phyloP scores from a whole-genome alignment of 2,329 filamentous ascomycete genomes.

The Hawksworthiomyces lignivorus region DNA sequence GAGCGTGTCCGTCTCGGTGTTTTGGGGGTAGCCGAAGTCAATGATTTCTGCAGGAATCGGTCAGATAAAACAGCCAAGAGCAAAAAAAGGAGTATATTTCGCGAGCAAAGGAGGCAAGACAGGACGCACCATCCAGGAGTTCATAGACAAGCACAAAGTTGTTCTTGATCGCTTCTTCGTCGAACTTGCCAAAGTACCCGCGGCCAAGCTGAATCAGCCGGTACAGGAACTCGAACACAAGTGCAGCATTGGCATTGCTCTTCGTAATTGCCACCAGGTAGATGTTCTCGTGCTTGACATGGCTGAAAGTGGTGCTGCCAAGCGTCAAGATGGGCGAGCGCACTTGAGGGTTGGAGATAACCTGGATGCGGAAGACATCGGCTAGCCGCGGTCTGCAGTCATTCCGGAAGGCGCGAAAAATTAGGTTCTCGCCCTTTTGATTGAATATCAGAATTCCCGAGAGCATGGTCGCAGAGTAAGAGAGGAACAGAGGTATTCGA shows the following conservation, averaged over 20 bases:
- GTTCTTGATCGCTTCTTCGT: conserved; percentile 99
- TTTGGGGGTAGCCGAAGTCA: conserved; percentile 98
- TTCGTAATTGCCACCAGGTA: conserved; percentile 97
- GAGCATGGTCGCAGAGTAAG: conserved; percentile 59
- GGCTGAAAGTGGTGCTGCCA: conserved; percentile 96
- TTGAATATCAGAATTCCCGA: conserved; percentile 98
- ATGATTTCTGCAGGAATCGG: conserved; percentile 65
- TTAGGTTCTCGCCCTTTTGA: conserved; percentile 98
- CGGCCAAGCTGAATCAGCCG: conserved; percentile 81
- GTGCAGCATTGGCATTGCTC: conserved; percentile 96
- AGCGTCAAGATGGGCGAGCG: conserved; percentile 95
- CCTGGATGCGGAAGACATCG: conserved; percentile 98
- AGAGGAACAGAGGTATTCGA: background rate
- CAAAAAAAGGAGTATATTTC: too few species aligned
- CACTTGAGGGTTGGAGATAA: conserved; percentile 96
- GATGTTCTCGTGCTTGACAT: conserved; percentile 99
- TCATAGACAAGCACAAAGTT: conserved; percentile 99
- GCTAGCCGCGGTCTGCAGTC: conserved; percentile 95
- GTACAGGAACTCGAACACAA: conserved; percentile 98
- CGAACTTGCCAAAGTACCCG: conserved; percentile 97
- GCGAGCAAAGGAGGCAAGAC: background rate
- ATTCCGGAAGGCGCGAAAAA: conserved; percentile 97
- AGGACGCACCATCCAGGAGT: conserved; percentile 69
- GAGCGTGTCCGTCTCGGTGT: conserved; percentile 95
- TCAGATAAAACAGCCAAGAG: conserved; percentile 7